Conservation (phyloP, 768 basidiomycete species). For the Naganishia onofrii region DNA sequence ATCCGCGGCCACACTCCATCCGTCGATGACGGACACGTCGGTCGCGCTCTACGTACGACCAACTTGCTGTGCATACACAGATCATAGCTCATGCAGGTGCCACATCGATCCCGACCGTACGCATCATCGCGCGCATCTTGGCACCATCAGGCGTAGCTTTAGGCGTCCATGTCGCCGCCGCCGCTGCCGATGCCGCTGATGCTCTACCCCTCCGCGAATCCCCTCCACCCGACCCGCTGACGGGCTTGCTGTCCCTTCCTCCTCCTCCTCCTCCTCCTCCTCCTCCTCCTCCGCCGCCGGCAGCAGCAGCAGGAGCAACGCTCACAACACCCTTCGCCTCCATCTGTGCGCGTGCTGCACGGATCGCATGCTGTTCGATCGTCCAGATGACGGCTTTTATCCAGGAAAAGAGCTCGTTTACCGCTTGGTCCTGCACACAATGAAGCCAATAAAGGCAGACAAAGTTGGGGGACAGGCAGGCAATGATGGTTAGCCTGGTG, state of each 20-base stretch:
- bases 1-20: too few species aligned
- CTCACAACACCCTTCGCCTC: slow-evolving; percentile 19
- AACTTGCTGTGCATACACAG: too few species aligned
- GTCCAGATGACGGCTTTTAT: slow-evolving; percentile 52
- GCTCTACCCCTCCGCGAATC: background rate
- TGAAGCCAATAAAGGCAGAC: background rate
- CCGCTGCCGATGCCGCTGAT: too few species aligned
- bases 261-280: too few species aligned
- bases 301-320: background rate
- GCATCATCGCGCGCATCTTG: slow-evolving; percentile 26
- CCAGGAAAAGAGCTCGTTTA: slow-evolving; percentile 50
- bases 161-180: slow-evolving; percentile 21
- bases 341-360: slow-evolving; percentile 21
- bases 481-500: too few species aligned
- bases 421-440: slow-evolving; percentile 42
- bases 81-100: slow-evolving; percentile 7
- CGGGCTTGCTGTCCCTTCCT: too few species aligned
- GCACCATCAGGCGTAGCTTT: slow-evolving; percentile 25
- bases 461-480: too few species aligned
- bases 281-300: too few species aligned
- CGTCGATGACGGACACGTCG: too few species aligned
- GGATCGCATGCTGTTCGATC: slow-evolving; percentile 46
- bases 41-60: too few species aligned
- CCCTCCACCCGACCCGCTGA: background rate
- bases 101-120: slow-evolving; percentile 28